Base-by-base conservation (phyloP, 768 basidiomycete species). In the Auriscalpium microsporum region DNA sequence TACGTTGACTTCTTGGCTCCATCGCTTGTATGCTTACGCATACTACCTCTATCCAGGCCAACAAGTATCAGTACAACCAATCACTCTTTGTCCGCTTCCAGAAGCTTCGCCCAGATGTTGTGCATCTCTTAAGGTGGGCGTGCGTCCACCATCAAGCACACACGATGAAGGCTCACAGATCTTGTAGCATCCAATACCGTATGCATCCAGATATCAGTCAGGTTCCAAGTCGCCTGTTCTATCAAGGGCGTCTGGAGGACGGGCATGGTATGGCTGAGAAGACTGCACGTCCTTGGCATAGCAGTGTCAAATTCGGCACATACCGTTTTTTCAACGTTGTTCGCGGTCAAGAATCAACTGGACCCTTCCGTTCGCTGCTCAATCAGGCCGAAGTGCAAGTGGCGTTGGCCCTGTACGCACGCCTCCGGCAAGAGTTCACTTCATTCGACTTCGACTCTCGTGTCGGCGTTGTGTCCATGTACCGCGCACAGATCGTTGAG, bases 191-290 rank as follows among this genome's bases (percentile, higher is more conserved):
- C 44, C 96, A 99, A 72, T 99, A 99, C 67, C 94, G 96, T 61
- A 99, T 99, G 96, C 94, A 99, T 66, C 95, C 95, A 1, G 85
- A 90, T 51, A 97, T 98, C 65, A 95, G 93, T 58, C 75, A 75
- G 50, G 78, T 99, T 16, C 96, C 96, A 0, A 96, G 94, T 56
- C 77, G 76, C 47, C 70, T 93, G 2, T 99, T 99, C 72, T 99
- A 99, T 66, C 72, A 84, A 52, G 82, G 84, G 8, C 76, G 79
- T 37, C 73, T 99, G 10, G 72, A 79, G 45, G 92, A 99, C 67
- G 96, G 96, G 1, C 93, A 92, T 3, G 79, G 79, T 48, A 97
- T 99, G 94, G 86, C 75, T 10, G 61, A 63, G 44, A 91, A 92
- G 68, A 97, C 95, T 0, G 71, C 71, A 34, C 85, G 87, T 58